Evolutionary conservation across 1,284 basidiomycete genomes (phyloP).

Genomic region (Tremellales sp.): DNA sequence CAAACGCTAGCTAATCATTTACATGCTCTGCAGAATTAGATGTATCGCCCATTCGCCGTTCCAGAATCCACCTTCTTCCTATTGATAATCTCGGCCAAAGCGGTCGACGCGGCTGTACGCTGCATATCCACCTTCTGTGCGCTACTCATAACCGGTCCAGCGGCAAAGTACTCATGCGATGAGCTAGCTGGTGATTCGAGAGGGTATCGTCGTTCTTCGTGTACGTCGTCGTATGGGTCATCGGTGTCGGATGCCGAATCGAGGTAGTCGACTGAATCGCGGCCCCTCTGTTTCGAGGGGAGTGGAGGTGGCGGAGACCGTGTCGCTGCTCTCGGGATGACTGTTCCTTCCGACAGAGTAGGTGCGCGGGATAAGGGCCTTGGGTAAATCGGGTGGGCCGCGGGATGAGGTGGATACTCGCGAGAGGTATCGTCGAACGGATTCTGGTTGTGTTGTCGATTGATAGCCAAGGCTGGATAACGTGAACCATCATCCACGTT

Average conservation of each 20-base stretch:
- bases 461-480: not conserved
- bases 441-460: not conserved
- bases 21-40: no score
- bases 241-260: not conserved
- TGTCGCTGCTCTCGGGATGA: not conserved
- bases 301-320: conserved; percentile 4
- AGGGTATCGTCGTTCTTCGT: not conserved
- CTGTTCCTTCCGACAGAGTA: conserved; percentile 14
- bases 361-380: conserved; percentile 24
- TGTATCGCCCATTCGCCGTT: no score
- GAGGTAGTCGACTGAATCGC: conserved; percentile 20
- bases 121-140: not conserved
- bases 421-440: conserved; percentile 8
- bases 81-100: not conserved
- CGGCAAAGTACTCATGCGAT: not conserved
- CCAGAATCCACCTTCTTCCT: not conserved
- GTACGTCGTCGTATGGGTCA: not conserved
- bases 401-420: not conserved
- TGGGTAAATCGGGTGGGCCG: conserved; percentile 14
- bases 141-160: not conserved
- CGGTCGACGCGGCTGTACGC: not conserved
- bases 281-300: conserved; percentile 3
- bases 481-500: not conserved
- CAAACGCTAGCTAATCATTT: no score
- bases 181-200: not conserved